phyloP scores from a whole-genome alignment of 2,329 filamentous ascomycete species.

The Paecilomyces formosus region DNA sequence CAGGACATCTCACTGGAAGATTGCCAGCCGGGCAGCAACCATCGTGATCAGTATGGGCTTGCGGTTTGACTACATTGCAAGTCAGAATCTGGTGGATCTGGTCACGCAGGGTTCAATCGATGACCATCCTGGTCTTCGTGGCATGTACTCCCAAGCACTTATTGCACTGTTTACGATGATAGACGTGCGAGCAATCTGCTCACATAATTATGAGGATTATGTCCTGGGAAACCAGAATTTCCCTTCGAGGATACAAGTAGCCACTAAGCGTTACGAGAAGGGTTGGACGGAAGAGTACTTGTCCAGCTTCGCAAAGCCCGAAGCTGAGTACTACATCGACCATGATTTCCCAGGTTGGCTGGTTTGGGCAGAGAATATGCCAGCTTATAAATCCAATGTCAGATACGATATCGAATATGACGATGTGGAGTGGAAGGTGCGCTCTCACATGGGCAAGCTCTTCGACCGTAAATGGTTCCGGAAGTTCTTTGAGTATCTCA shows the following conservation, averaged over 20 bases:
- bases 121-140: slow-evolving; percentile 76
- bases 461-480: slow-evolving; percentile 80
- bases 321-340: slow-evolving; percentile 83
- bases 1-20: slow-evolving; percentile 87
- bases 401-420: slow-evolving; percentile 66
- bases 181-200: slow-evolving; percentile 77
- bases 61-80: slow-evolving; percentile 82
- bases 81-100: slow-evolving; percentile 72
- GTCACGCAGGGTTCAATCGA: slow-evolving; percentile 79
- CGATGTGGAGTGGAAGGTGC: slow-evolving; percentile 64
- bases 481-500: slow-evolving; percentile 85
- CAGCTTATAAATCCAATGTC: slow-evolving; percentile 67
- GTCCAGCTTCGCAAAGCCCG: slow-evolving; percentile 65
- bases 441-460: slow-evolving; percentile 70
- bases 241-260: slow-evolving; percentile 66
- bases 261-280: slow-evolving; percentile 66
- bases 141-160: slow-evolving; percentile 73
- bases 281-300: slow-evolving; percentile 75
- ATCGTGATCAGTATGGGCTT: slow-evolving; percentile 87
- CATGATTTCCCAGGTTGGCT: slow-evolving; percentile 92
- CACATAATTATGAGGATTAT: slow-evolving; percentile 81
- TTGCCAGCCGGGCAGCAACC: slow-evolving; percentile 79
- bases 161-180: slow-evolving; percentile 75
- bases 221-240: slow-evolving; percentile 72
- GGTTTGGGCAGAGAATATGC: slow-evolving; percentile 85